Base-by-base conservation (phyloP, 495 filamentous ascomycete species). In the Aspergillus incahuasiensis region DNA sequence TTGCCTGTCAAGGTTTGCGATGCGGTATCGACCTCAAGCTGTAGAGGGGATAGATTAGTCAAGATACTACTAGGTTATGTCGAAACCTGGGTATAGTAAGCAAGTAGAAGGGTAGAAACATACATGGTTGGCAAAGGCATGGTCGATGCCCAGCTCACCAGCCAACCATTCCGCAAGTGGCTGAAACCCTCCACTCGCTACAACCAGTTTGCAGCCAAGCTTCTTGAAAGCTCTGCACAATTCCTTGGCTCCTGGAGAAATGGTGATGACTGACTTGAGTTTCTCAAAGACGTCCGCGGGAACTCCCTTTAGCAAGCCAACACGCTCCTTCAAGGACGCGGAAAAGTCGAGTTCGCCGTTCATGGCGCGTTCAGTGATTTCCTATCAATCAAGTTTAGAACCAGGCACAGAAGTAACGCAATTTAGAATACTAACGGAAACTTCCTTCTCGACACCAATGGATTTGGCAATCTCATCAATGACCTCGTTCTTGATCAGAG, bases 271-370 rank as follows among this genome's bases (percentile, higher is more conserved):
- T 0, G 79, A 76, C 65, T 76, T 72, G 20, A 98, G 78, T 57
- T 87, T 80, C 40, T 91, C 85, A 68, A 92, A 97, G 25, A 98
- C 89, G 55, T 81, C 81, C 1, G 81, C 83, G 1, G 86, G 82
- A 30, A 95, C 82, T 22, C 91, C 92, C 56, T 86, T 88, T 9
- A 98, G 80, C 25, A 97, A 78, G 42, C 77, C 77, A 21, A 92
- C 89, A 9, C 94, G 83, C 66, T 87, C 87, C 39, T 82, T 82
- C 59, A 98, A 82, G 1, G 86, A 89, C 11, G 82, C 77, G 22
- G 90, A 83, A 61, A 98, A 98, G 66, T 97, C 92, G n/a, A 96
- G 78, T 67, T 97, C 94, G 43, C 94, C 94, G 58, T 92, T 85
- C 94, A 98, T 98, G 25, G 94, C 92, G 16, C 90, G 85, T 44